These are phyloP conservation scores for Leccinum variicolor DNA, from an alignment of 768 basidiomycete species.

Conservation along the genomic window DNA sequence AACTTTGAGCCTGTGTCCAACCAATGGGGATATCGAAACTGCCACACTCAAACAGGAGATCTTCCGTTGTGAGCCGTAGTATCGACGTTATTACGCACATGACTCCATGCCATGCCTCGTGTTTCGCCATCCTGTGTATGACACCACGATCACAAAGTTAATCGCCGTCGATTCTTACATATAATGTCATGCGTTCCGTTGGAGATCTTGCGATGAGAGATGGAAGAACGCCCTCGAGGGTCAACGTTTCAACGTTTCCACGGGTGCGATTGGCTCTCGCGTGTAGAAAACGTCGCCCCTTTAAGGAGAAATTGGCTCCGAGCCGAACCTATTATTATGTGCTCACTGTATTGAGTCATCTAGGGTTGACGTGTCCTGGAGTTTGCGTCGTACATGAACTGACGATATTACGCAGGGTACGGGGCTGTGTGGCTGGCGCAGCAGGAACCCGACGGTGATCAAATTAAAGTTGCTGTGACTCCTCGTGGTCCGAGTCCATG, in stretches of 20 bases:
- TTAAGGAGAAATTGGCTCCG: not conserved
- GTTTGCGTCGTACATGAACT: not conserved
- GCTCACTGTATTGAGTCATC: too few relatives aligned
- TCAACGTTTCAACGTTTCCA: too few relatives aligned
- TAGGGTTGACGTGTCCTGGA: not conserved
- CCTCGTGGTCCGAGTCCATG: not conserved
- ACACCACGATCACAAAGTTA: not conserved
- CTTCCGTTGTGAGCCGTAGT: not conserved
- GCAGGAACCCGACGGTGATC: not conserved
- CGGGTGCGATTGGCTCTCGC: not conserved
- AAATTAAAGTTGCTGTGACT: not conserved
- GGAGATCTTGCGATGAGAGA: not conserved
- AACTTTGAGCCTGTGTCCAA: not conserved
- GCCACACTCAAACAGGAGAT: not conserved
- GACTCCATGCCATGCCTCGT: conserved; percentile 6
- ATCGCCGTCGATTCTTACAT: conserved; percentile 12
- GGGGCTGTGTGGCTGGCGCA: too few relatives aligned
- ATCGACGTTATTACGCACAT: not conserved
- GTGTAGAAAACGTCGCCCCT: not conserved
- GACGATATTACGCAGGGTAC: not conserved
- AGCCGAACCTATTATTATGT: not conserved
- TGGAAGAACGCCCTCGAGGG: not conserved
- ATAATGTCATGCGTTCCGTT: not conserved
- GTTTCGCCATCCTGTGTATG: conserved; percentile 7
- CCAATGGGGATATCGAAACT: conserved; percentile 1